Evolutionary conservation across 768 basidiomycete species (phyloP), one percentile per base, ranked within the genome.

Genomic region (Gloeostereum incarnatum): DNA sequence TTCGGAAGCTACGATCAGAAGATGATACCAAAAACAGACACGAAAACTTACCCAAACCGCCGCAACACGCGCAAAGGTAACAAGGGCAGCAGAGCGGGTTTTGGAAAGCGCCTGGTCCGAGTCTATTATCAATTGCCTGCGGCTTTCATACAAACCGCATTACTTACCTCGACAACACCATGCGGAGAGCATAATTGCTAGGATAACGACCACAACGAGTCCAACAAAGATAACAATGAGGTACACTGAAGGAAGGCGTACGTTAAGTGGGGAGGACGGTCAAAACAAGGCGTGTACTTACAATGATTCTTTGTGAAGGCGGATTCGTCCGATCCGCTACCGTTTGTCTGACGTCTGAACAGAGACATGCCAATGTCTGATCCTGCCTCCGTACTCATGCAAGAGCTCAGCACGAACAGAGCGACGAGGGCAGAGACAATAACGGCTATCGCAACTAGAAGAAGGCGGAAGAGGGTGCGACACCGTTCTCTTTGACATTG

Each of bases 41-140:
- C 5, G 8, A 26, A 34, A 22, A 45, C 62, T 45, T 48, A 78
- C 78, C 73, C 13, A 81, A 63, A 26, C 80, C 80, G 40, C 80
- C 79, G 40, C 78, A 81, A 52, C 77, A 81, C 3, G 80, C 80
- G 45, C 80, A 82, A 6, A 81, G 61, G 52, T 83, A 83, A 49
- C 80, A 81, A 1, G 80, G 80, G 46, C 77, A 80, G 46, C 78
- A 81, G 0, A 69, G 58, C 2, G 79, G 79, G 41, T 82, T 82
- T 43, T 73, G 49, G 48, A 79, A 81, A 0, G 70, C 52, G 11
- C 70, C 74, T 75, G 34, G 8, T 35, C 31, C 23, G 38, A n/a
- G n/a, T n/a, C n/a, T n/a, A 44, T 31, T 37, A 44, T 43, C 16
- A 17, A 3, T 34, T 20, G 21, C 4, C 16, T 14, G 19, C 11